Base-by-base conservation (phyloP, 1,284 basidiomycete genomes). In the Ustilago bromivora region DNA sequence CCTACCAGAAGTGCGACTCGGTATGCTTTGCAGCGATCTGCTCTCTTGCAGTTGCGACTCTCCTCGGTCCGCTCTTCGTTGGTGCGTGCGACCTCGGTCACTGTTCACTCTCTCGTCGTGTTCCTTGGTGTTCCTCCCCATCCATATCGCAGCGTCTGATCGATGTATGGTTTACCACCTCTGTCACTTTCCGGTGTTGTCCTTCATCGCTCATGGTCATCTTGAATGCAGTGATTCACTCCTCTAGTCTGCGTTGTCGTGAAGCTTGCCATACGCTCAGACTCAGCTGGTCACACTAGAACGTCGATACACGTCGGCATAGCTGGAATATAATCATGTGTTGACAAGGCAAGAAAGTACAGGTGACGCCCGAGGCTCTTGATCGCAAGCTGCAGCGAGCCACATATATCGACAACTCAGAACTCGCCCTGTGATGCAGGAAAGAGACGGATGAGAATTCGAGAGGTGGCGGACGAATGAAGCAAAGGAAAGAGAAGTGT, bases 341-440 rank as follows among this genome's bases (percentile, higher is more conserved):
- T 28, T 28, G 40, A 17, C n/a, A 19, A 11, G 43, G 19, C 43
- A 15, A 17, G 13, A 43, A 43, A 38, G 13, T 6, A 38, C 36
- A 13, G 5, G 36, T 38, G 36, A 38, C 13, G 36, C 36, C 36
- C 36, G 36, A 38, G 36, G 9, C 36, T 38, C 36, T 38, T 28
- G 23, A 28, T 28, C 23, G 3, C 23, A 28, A 28, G 23, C 23
- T 28, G 23, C 23, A 28, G 23, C 23, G 23, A 28, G 23, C 23
- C 23, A 28, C 23, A 3, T 28, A 28, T 28, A 28, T 28, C 23
- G 23, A 28, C 23, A 28, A 34, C 1, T 61, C n/a, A 61, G 40
- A 61, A 61, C 32, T 61, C 60, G 52, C 60, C 60, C 60, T 61
- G 60, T 49, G 10, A 12, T 1, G 12, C 5, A 17, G 36, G 12